Evolutionary conservation across 2,329 filamentous ascomycete species (phyloP), one percentile per base, ranked within the genome.

Genomic region (Fusarium duplospermum): DNA sequence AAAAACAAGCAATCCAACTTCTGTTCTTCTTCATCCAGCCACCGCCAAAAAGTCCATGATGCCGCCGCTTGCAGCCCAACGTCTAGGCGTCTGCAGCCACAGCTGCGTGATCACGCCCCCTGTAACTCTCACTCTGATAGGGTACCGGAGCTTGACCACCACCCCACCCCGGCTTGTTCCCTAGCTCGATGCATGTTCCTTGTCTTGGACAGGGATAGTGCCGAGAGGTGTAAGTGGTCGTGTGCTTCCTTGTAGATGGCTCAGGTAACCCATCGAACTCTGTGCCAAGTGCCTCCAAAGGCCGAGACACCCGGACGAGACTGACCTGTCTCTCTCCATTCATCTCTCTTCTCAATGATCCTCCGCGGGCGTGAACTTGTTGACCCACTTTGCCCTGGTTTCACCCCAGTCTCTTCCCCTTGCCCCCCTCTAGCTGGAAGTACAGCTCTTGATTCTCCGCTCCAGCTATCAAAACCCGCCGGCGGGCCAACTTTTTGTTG

Each of bases 401-500:
- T 52, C 24, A 52, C 47, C 47, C 47, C 47, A 29, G 52, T 22
- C 31, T 57, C 52, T 13, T 57, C 52, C 52, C 22, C 2, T 16
- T 35, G 16, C 31, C 8, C 40, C 40, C 38, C 18, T 40, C n/a
- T n/a, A 18, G 31, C 31, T 33, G 31, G 20, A 33, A 20, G 11
- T 45, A 45, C 40, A 45, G 57, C 27, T 68, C 45, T 67, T 22
- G 16, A 50, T 50, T 20, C 14, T 57, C 14, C 35, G 56, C 31
- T 33, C 31, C 13, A 33, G 31, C 56, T 40, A 67, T 63, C 70
- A 72, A 73, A 72, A 73, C 70, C 66, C 40, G 31, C 11, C 58
- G 42, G 47, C 42, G n/a, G 42, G 57, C 61, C 61, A 35, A 35
- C 56, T 50, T 50, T n/a, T 52, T 52, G 27, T 29, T 50, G 45